These are phyloP conservation scores for Cadophora gregata DNA, from an alignment of 2,329 filamentous ascomycete species.

Conservation along the genomic window DNA sequence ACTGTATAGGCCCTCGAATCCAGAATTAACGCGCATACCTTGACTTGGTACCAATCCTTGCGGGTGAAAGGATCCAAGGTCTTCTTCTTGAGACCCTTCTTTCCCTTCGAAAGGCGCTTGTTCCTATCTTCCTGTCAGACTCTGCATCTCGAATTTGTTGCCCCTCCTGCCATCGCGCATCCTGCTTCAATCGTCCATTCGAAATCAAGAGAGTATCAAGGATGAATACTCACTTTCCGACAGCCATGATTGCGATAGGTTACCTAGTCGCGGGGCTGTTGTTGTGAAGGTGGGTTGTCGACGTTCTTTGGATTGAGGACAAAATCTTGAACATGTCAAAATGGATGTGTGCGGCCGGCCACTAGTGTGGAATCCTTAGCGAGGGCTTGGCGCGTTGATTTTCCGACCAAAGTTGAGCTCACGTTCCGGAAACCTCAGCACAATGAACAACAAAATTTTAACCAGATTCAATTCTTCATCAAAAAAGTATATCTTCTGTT, in stretches of 20 bases:
- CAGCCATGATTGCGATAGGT: constrained; percentile 75
- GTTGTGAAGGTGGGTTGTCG: constrained; percentile 44
- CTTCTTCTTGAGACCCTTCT: constrained; percentile 99
- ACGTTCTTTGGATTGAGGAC: constrained; percentile 34
- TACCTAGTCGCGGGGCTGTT: constrained; percentile 43
- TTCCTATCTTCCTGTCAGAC: constrained; percentile 66
- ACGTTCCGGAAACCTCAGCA: not conserved
- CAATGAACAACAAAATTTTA: constrained; percentile 5
- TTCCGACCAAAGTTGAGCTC: not conserved
- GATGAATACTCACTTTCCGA: constrained; percentile 70
- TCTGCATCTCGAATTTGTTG: constrained; percentile 26
- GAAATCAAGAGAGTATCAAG: constrained; percentile 21
- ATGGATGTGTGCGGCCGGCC: constrained; percentile 13
- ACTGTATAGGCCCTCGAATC: constrained; percentile 17
- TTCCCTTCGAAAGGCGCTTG: constrained; percentile 99
- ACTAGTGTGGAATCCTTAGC: constrained; percentile 22
- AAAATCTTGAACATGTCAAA: constrained; percentile 22
- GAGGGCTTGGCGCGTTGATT: not conserved
- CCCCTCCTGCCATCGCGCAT: constrained; percentile 31
- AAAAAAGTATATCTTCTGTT: no score
- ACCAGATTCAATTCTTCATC: not conserved
- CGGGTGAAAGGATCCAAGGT: constrained; percentile 95
- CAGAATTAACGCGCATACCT: constrained; percentile 60
- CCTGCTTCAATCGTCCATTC: constrained; percentile 17
- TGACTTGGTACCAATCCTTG: constrained; percentile 99